phyloP scores from a whole-genome alignment of 306 rosid genomes.

The Pyrus communis region DNA sequence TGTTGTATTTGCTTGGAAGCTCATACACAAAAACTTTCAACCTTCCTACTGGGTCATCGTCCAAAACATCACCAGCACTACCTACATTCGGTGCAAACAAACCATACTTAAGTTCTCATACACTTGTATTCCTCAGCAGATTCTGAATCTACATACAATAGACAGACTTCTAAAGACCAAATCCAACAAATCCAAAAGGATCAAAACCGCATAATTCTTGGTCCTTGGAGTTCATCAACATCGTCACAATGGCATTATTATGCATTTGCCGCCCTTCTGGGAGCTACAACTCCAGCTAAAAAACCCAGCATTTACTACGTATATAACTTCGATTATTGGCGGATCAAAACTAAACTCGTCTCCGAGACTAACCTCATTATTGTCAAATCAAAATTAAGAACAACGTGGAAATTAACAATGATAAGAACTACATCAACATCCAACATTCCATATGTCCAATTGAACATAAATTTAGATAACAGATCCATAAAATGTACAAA shows the following conservation, averaged over 20 bases:
- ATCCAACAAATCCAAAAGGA: background rate
- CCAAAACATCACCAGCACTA: slow-evolving; percentile 97
- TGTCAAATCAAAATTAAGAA: background rate
- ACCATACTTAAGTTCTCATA: background rate
- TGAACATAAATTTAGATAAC: background rate
- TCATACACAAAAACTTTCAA: slow-evolving; percentile 96
- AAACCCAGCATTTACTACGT: background rate
- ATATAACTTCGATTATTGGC: background rate
- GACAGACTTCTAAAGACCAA: background rate
- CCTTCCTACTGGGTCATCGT: slow-evolving; percentile 97
- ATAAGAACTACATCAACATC: background rate
- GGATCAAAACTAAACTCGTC: background rate
- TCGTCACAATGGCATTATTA: background rate
- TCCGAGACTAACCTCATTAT: background rate
- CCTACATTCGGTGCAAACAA: slow-evolving; percentile 46
- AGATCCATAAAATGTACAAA: slow-evolving; percentile 20
- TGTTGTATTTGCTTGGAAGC: slow-evolving; percentile 97
- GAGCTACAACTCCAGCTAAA: background rate
- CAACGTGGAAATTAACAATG: background rate
- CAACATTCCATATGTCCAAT: background rate
- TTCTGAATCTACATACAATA: background rate
- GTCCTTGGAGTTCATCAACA: background rate
- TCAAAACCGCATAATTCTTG: background rate
- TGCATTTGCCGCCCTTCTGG: background rate
- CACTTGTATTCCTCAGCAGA: background rate